These are phyloP conservation scores for Nissolia schottii DNA, from an alignment of 306 rosid species.

Conservation along the genomic window DNA sequence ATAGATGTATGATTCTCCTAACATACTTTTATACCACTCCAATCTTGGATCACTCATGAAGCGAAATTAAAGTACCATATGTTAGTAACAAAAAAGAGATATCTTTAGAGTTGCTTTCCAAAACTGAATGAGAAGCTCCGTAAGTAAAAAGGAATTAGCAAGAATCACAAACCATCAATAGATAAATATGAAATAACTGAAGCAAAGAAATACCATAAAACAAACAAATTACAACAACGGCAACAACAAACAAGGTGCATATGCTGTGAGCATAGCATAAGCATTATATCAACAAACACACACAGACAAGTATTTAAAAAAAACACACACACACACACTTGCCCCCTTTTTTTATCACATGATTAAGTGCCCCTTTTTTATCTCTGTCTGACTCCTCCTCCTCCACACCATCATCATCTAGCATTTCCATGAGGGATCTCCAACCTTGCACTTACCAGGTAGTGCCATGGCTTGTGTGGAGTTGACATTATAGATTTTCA, in stretches of 20 bases:
- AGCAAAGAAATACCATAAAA: not conserved
- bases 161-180: not conserved
- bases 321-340: not conserved
- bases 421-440: slow-evolving; percentile 30
- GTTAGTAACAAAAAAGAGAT: too few relatives aligned
- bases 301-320: not conserved
- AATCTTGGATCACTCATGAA: too few relatives aligned
- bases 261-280: not conserved
- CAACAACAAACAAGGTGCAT: not conserved
- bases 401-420: not conserved
- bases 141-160: not conserved
- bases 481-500: slow-evolving; percentile 36
- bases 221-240: not conserved
- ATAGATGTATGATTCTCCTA: too few relatives aligned
- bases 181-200: not conserved
- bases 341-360: too few relatives aligned
- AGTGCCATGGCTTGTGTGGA: slow-evolving; percentile 46
- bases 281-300: not conserved
- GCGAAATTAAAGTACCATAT: too few relatives aligned
- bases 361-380: not conserved
- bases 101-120: too few relatives aligned
- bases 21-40: too few relatives aligned
- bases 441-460: slow-evolving; percentile 46
- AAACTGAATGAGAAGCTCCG: too few relatives aligned
- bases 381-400: too few relatives aligned